Evolutionary conservation across 805 yeast genomes (phyloP), one percentile per base, ranked within the genome.

Genomic region (Komagataella phaffii): DNA sequence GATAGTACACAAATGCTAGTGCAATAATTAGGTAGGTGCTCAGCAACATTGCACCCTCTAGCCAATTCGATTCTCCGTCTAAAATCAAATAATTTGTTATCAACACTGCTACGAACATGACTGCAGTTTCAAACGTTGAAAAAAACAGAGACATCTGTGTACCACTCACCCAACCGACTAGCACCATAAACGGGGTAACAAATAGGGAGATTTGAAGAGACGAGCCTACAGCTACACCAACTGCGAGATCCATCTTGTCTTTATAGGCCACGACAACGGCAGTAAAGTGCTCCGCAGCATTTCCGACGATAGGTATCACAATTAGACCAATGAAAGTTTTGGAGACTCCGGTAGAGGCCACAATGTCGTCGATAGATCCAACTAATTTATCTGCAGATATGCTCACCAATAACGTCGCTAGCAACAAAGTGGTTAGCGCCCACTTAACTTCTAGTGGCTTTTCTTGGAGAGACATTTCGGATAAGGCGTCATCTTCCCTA

Each of bases 231-330:
- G 99, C 98, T 48, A 93, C 98, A 53, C 96, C 96, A 58, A 93
- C 78, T 12, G 99, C 97, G 54, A 93, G 76, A 65, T 93, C 98
- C 96, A 93, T 93, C 70, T 93, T 93, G 68, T 93, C 88, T 69
- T 89, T 89, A 76, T 82, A 80, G 19, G 99, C 98, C 49, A 93
- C 98, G 55, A 88, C 77, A 44, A 93, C 85, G 3, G 98, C 96
- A 17, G 99, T 93, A 50, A 88, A 98, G 67, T 93, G 99, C 67
- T 93, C 99, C 10, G 98, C 98, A 2, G 99, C 99, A 61, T 93
- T 93, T 52, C 98, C 99, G 24, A 93, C 98, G 56, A 93, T 91
- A 45, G 99, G 99, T 55, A 93, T 84, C 48, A 93, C 80, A 58
- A 93, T 84, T 58, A 93, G 74, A 64, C 98, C 98, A 61, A 93